Evolutionary conservation across 345 rosid genomes (phyloP), one percentile per base, ranked within the genome.

Genomic region (Hibiscus trionum): DNA sequence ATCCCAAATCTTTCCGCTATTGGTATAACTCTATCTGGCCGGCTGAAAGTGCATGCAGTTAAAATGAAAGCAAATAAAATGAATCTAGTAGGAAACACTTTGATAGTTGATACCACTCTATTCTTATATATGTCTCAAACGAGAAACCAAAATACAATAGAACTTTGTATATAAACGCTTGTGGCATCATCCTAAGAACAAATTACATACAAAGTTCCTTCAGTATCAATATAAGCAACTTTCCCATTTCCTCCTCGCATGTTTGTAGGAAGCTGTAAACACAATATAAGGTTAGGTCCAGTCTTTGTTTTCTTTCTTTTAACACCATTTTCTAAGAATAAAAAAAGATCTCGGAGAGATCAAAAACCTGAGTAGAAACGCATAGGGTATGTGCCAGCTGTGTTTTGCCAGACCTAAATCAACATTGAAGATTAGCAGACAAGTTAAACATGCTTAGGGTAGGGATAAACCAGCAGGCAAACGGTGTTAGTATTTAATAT

Each of bases 1-100:
- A 94, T 90, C 82, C 99, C 96, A 84, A 94, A 95, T 83, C 99
- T 90, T 85, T 95, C 97, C 66, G 97, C 97, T 75, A 95, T 87
- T 19, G 92, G 90, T 56, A 92, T 87, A 74, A 95, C 88, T 37
- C 93, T 69, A 81, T 92, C 96, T 68, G 97, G 96, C 3, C 92
- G 97, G 78, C 97, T 89, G 78, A 74, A 83, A 64, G 73, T 70
- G 19, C n/a, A 53, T 33, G 0, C 42, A 73, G 86, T 83, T 73
- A 80, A 59, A 52, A 79, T n/a, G 76, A 73, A 74, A 78, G 66
- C 78, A 80, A 58, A 58, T 58, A 44, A 44, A 10, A 2, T 44
- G 12, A 44, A 71, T 42, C 15, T 37, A 9, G 44, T 9, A 10
- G 21, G 35, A 31, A 24, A 72, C 50, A 19, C 7, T 3, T 11